Percentiles rank a stretch among this genome's conserved stretches.
These are phyloP conservation scores for Geosiphon pyriformis DNA, from an alignment of 192 early-diverging fungal species.

Conservation along the genomic window DNA sequence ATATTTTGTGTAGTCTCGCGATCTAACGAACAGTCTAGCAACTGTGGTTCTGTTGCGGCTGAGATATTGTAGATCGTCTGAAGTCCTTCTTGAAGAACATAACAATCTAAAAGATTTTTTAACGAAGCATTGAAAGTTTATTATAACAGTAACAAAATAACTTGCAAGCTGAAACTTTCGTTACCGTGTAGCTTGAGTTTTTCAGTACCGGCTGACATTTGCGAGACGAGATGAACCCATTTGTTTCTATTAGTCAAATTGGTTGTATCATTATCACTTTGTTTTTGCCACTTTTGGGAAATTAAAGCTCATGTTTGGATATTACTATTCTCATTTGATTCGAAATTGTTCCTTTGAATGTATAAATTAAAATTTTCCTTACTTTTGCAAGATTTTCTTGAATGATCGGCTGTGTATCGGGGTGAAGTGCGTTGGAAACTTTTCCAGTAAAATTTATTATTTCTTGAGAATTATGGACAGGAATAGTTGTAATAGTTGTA, in stretches of 20 bases:
- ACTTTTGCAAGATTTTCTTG: not conserved
- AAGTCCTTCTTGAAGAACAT: conserved; percentile 19
- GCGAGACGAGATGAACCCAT: conserved; percentile 18
- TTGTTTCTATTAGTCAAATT: conserved; percentile 9
- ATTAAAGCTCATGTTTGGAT: too few species aligned
- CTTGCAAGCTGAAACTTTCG: not conserved
- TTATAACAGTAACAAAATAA: not conserved
- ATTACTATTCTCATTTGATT: too few species aligned
- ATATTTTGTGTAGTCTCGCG: conserved; percentile 10
- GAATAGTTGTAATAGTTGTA: not conserved
- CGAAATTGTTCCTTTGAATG: too few species aligned
- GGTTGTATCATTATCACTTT: conserved; percentile 3
- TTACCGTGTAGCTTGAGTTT: conserved; percentile 19
- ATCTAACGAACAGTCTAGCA: conserved; percentile 24
- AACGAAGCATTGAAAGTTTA: not conserved
- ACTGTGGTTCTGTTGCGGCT: conserved; percentile 12
- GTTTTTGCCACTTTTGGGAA: not conserved
- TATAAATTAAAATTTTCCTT: too few species aligned
- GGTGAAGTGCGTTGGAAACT: not conserved
- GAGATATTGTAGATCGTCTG: conserved; percentile 15
- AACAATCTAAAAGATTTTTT: conserved; percentile 20
- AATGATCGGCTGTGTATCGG: not conserved
- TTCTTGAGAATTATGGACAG: conserved; percentile 14
- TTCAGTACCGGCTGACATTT: conserved; percentile 13
- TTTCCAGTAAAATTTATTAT: not conserved